A percentile compares a stretch with the other conserved stretches of the same genome.
Conservation (phyloP, 805 yeast genomes). For the Clavispora vitiphila region DNA sequence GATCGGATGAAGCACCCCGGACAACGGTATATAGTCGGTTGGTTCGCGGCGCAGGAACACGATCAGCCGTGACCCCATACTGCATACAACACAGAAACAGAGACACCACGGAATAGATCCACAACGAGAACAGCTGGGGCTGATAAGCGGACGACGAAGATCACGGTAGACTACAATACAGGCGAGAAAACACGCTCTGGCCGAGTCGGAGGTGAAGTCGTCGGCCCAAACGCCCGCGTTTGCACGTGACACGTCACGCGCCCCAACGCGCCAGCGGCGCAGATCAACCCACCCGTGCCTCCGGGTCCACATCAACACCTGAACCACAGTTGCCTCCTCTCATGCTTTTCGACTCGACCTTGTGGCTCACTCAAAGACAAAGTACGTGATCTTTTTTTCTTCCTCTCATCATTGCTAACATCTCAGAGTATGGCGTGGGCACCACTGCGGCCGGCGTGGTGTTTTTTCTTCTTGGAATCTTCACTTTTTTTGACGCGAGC, state of each 20-base stretch:
- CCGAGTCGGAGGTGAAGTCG: too few relatives aligned
- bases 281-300: background rate
- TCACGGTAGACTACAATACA: too few relatives aligned
- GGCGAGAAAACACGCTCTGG: too few relatives aligned
- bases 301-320: background rate
- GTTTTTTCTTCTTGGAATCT: slow-evolving; percentile 74
- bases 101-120: too few relatives aligned
- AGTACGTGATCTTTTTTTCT: slow-evolving; percentile 42
- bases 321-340: background rate
- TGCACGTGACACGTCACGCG: background rate
- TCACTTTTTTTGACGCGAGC: slow-evolving; percentile 85
- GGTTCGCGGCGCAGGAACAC: too few relatives aligned
- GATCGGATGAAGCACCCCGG: too few relatives aligned
- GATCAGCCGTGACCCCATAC: too few relatives aligned
- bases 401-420: background rate
- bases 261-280: background rate
- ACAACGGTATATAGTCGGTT: too few relatives aligned
- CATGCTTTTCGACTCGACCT: slow-evolving; percentile 17
- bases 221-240: too few relatives aligned
- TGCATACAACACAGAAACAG: too few relatives aligned
- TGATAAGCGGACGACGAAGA: too few relatives aligned
- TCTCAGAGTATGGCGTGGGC: slow-evolving; percentile 81
- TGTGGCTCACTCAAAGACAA: slow-evolving; percentile 75
- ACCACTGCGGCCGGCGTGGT: slow-evolving; percentile 82
- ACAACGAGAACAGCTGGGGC: too few relatives aligned